phyloP scores from a whole-genome alignment of 1,284 basidiomycete species.

The Rhodofomes roseus region DNA sequence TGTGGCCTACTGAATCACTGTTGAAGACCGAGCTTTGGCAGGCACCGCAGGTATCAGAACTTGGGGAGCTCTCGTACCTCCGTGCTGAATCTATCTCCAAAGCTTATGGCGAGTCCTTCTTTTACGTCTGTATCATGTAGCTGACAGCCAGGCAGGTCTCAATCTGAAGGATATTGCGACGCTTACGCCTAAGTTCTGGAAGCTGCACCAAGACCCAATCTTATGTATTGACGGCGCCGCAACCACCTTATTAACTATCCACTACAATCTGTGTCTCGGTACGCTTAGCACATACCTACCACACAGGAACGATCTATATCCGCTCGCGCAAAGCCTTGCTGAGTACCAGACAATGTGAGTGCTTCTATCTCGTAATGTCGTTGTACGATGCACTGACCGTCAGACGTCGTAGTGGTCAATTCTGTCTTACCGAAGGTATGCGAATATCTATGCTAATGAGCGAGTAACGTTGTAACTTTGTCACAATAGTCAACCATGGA shows the following conservation, averaged over 20 bases:
- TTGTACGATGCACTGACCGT: no score
- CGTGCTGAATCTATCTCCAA: not conserved
- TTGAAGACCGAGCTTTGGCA: no score
- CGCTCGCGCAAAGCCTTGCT: conserved; percentile 13
- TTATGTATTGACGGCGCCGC: conserved; percentile 34
- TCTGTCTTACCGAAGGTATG: conserved; percentile 28
- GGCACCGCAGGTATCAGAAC: no score
- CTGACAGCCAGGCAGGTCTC: conserved; percentile 21
- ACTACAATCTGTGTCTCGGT: conserved; percentile 38
- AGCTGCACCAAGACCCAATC: conserved; percentile 35
- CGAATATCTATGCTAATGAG: no score
- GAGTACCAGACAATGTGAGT: conserved; percentile 25
- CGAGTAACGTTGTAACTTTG: not conserved
- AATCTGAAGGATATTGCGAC: conserved; percentile 31
- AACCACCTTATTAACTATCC: conserved; percentile 35
- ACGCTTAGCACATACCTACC: conserved; percentile 26
- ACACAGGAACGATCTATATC: conserved; percentile 19
- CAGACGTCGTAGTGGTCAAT: conserved; percentile 25
- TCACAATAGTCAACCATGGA: conserved; percentile 36
- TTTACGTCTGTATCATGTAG: no score
- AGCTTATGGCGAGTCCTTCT: not conserved
- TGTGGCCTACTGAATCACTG: no score
- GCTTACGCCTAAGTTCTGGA: conserved; percentile 35
- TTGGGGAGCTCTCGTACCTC: not conserved
- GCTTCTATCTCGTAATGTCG: conserved; percentile 9